Conservation (phyloP, 371 early-diverging fungal genomes). For the Zancudomyces culisetae region DNA sequence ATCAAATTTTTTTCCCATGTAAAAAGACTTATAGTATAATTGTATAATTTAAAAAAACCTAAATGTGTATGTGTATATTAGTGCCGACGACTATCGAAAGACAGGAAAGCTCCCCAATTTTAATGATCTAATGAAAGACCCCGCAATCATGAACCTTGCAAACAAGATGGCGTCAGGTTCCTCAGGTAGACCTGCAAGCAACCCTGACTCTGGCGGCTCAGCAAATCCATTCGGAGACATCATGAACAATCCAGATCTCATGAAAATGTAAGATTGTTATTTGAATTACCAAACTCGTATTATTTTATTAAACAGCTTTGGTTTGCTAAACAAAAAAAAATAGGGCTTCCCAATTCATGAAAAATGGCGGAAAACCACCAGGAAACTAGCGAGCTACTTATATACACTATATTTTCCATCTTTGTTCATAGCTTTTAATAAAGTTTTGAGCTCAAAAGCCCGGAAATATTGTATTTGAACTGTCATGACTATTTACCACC, state of each 20-base stretch:
- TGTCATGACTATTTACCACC: too few relatives aligned
- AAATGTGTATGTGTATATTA: too few relatives aligned
- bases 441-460: too few relatives aligned
- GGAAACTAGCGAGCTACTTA: not conserved
- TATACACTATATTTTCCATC: too few relatives aligned
- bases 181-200: not conserved
- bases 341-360: conserved; percentile 3
- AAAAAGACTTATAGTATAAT: conserved; percentile 4
- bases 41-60: too few relatives aligned
- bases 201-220: not conserved
- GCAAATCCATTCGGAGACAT: not conserved
- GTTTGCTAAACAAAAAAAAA: too few relatives aligned
- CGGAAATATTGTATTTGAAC: too few relatives aligned
- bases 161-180: not conserved
- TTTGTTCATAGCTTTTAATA: too few relatives aligned
- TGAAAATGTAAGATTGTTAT: conserved; percentile 3
- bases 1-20: too few relatives aligned
- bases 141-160: conserved; percentile 15
- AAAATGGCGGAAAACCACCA: not conserved
- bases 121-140: conserved; percentile 21
- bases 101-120: conserved; percentile 19
- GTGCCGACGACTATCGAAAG: conserved; percentile 16
- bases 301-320: too few relatives aligned
- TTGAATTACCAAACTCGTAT: too few relatives aligned
- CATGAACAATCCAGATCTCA: conserved; percentile 2